A percentile compares a stretch with the other conserved stretches of the same genome.
These are phyloP conservation scores for Collybiopsis confluens DNA, from an alignment of 768 basidiomycete genomes.

Conservation along the genomic window DNA sequence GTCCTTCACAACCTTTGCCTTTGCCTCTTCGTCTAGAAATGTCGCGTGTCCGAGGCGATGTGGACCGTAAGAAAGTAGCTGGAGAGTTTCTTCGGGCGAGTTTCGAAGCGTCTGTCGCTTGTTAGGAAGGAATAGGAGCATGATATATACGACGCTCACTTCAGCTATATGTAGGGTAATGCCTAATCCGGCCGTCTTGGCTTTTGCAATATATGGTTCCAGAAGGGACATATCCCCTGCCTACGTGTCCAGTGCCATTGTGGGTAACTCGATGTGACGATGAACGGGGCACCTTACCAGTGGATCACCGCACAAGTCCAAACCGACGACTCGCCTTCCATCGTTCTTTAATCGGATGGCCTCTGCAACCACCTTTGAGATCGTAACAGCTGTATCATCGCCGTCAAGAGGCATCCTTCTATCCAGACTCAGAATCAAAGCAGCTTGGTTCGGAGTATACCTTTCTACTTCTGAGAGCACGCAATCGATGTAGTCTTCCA, in stretches of 20 bases:
- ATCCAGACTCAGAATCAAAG: conserved; percentile 74
- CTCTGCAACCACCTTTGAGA: conserved; percentile 53
- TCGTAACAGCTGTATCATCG: conserved; percentile 21
- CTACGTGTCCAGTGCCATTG: too few relatives aligned
- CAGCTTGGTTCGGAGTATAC: conserved; percentile 47
- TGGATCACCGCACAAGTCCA: conserved; percentile 83
- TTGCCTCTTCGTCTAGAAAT: conserved; percentile 61
- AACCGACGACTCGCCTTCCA: conserved; percentile 65
- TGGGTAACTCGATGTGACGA: too few relatives aligned
- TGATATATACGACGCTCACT: conserved; percentile 30
- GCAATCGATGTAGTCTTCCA: conserved; percentile 55
- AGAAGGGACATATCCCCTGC: conserved; percentile 55
- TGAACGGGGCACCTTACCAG: conserved; percentile 21
- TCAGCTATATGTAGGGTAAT: conserved; percentile 85
- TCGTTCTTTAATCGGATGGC: conserved; percentile 50
- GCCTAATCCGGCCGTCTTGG: conserved; percentile 56
- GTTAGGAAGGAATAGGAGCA: neutral
- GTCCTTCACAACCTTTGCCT: conserved; percentile 44
- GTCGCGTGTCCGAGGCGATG: conserved; percentile 79
- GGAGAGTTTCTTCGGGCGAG: conserved; percentile 52
- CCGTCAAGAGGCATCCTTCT: conserved; percentile 47
- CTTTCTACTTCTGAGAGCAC: conserved; percentile 63
- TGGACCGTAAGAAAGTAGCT: conserved; percentile 58
- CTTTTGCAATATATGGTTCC: conserved; percentile 45
- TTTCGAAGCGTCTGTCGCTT: conserved; percentile 39